phyloP scores from a whole-genome alignment of 345 rosid species.

The Passiflora organensis region DNA sequence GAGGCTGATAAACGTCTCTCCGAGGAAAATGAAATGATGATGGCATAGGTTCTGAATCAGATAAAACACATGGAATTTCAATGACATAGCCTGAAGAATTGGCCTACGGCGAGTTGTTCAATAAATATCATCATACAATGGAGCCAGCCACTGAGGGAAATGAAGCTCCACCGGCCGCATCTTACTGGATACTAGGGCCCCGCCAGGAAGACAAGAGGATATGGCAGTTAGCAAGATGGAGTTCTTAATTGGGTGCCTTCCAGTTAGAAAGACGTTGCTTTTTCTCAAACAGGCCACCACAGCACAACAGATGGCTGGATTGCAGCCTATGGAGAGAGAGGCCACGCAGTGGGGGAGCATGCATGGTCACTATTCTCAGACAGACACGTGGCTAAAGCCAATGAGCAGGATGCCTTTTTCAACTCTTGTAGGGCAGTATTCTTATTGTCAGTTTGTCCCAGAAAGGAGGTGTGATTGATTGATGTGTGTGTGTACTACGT shows the following conservation, averaged over 20 bases:
- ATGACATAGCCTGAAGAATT: no score
- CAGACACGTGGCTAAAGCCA: slow-evolving; percentile 2
- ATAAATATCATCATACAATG: no score
- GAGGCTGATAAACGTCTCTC: no score
- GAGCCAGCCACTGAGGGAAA: no score
- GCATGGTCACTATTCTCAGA: slow-evolving; percentile 1
- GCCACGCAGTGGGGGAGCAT: no score
- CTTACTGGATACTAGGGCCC: slow-evolving; percentile 13
- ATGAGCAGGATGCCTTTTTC: not conserved
- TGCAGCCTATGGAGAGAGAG: slow-evolving; percentile 15
- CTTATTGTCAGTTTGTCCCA: not conserved
- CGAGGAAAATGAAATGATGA: no score
- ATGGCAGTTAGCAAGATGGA: not conserved
- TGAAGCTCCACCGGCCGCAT: slow-evolving; percentile 9
- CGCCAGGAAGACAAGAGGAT: not conserved
- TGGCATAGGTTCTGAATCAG: no score
- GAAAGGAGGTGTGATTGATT: not conserved
- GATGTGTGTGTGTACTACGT: not conserved
- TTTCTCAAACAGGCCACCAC: slow-evolving; percentile 8
- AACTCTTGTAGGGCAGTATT: not conserved
- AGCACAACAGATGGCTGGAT: slow-evolving; percentile 10
- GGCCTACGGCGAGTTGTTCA: no score
- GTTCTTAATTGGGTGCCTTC: slow-evolving; percentile 18
- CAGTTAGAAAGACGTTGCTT: slow-evolving; percentile 18
- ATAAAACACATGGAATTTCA: no score